Conservation (phyloP, 2,329 filamentous ascomycete genomes). For the Ophiostoma triangulosporum region DNA sequence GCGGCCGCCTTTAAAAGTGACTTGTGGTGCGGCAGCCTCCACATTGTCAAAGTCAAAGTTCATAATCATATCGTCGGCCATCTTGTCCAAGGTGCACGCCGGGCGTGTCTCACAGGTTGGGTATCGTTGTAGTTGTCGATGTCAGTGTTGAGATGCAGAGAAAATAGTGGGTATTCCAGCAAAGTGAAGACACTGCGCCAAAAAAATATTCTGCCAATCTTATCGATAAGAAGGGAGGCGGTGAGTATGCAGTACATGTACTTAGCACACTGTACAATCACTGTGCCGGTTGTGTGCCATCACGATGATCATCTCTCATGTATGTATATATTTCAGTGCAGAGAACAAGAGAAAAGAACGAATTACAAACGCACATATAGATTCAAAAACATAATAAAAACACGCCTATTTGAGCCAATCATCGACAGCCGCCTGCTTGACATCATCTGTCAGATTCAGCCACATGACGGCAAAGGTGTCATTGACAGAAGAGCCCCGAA, state of each 20-base stretch:
- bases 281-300: no score
- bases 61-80: conserved; percentile 93
- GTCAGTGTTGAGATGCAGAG: neutral
- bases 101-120: neutral
- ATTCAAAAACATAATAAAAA: no score
- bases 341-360: no score
- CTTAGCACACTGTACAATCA: neutral
- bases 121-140: neutral
- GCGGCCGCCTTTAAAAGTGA: conserved; percentile 72
- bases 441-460: no score
- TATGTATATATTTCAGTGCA: no score
- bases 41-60: conserved; percentile 73
- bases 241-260: neutral
- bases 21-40: conserved; percentile 42
- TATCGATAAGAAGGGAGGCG: conserved; percentile 7
- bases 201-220: conserved; percentile 11
- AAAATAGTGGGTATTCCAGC: neutral
- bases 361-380: no score
- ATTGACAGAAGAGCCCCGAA: no score
- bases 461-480: no score
- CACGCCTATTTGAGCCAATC: no score
- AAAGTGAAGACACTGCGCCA: neutral
- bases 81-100: conserved; percentile 23
- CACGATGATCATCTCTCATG: no score
- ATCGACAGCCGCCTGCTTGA: no score